Evolutionary conservation across 306 rosid species (phyloP), one percentile per base, ranked within the genome.

Genomic region (Lagenaria siceraria): DNA sequence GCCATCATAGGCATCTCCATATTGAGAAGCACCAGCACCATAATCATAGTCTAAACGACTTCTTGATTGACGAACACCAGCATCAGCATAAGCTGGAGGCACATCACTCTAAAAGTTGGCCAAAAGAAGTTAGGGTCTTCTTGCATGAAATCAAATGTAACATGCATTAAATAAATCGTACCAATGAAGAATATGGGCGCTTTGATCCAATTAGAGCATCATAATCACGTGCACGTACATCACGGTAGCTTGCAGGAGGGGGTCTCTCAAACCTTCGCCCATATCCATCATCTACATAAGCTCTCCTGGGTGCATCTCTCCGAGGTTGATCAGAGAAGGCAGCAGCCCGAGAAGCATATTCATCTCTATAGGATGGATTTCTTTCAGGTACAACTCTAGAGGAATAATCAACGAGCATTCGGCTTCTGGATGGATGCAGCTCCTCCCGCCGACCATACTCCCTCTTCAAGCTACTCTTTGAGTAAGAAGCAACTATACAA

Each of bases 41-140:
- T 92, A 96, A n/a, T 95, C 98, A 69, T 95, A 89, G 80, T 96
- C 93, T 79, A 92, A 81, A 46, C 97, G 91, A 22, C 92, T 81
- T 85, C 99, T 92, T 63, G 98, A 92, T 68, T 90, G 97, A 81
- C 92, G 97, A 70, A 87, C 82, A 82, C 87, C 83, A 27, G 82
- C 62, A 60, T 92, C 99, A 35, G 88, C 85, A 88, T 89, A 95
- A 27, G 91, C 87, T 9, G 89, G 91, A 76, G 97, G 87, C 64
- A 85, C 89, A 78, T 96, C 98, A 64, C 89, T 97, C 99, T 96
- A 85, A 8, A 36, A 11, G 72, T 81, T 40, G 54, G 11, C 25
- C 8, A 62, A 60, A 24, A 76, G 8, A 64, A 64, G 49, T 64
- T 19, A 27, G 62, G 64, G 14, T 4, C 13, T 38, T 10, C 14